These are phyloP conservation scores for Stylonectria norvegica DNA, from an alignment of 2,329 filamentous ascomycete species.

Conservation along the genomic window DNA sequence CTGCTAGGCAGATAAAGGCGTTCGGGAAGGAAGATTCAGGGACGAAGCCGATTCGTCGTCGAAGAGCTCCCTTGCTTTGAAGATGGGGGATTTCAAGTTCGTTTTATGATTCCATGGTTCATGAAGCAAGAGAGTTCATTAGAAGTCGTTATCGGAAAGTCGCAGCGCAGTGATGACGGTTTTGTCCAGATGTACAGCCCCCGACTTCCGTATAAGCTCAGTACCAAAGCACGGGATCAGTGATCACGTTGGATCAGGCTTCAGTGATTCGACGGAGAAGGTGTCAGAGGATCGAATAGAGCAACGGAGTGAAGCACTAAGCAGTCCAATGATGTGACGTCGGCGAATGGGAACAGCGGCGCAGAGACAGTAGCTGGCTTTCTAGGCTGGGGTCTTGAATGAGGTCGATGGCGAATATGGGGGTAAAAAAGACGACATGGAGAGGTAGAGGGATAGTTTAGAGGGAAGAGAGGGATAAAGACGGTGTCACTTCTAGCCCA, in stretches of 20 bases:
- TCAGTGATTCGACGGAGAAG: background rate
- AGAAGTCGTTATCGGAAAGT: background rate
- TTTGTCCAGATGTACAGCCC: too few relatives aligned
- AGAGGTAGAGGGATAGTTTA: constrained; percentile 7
- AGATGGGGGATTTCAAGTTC: background rate
- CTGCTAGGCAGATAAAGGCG: background rate
- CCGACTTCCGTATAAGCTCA: too few relatives aligned
- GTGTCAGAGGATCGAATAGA: too few relatives aligned
- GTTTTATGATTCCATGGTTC: background rate
- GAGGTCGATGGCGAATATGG: constrained; percentile 25
- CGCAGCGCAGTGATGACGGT: background rate
- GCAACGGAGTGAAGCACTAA: too few relatives aligned
- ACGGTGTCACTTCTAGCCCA: too few relatives aligned
- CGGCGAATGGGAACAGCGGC: constrained; percentile 15
- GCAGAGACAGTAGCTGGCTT: constrained; percentile 6
- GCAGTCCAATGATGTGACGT: constrained; percentile 5
- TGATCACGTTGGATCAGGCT: too few relatives aligned
- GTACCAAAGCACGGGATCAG: too few relatives aligned
- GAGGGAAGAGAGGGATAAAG: background rate
- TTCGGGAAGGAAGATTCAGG: background rate
- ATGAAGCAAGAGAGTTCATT: background rate
- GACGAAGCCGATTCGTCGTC: constrained; percentile 1
- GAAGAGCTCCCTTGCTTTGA: background rate
- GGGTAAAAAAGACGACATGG: constrained; percentile 25
- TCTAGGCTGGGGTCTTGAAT: constrained; percentile 14